Evolutionary conservation across 129 eudicot genomes (phyloP).

Genomic region (Flaveria trinervia): DNA sequence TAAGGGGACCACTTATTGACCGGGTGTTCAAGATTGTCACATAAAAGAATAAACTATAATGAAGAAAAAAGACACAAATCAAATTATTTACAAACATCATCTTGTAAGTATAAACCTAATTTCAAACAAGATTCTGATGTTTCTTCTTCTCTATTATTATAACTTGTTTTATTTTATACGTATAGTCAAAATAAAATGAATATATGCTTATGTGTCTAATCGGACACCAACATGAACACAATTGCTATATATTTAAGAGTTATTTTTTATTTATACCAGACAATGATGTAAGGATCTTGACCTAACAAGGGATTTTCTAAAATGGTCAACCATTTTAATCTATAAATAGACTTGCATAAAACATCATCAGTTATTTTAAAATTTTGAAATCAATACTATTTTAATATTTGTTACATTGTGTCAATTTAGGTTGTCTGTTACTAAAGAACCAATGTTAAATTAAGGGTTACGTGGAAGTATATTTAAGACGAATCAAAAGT

Average conservation of each 20-base stretch:
- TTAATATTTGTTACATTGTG: neutral
- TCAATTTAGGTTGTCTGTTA: neutral
- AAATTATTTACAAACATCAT: constrained; percentile 15
- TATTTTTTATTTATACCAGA: constrained; percentile 13
- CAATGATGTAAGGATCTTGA: constrained; percentile 34
- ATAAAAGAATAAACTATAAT: too few relatives aligned
- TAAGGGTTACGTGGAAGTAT: constrained; percentile 15
- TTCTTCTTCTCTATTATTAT: neutral
- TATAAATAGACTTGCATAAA: neutral
- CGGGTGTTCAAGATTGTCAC: too few relatives aligned
- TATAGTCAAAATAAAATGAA: constrained; percentile 7
- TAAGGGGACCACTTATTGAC: too few relatives aligned
- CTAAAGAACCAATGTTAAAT: constrained; percentile 10
- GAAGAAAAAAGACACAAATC: neutral
- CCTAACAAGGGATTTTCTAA: constrained; percentile 26
- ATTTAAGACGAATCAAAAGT: neutral
- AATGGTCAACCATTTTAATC: constrained; percentile 28
- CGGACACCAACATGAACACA: constrained; percentile 34
- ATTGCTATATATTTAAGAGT: constrained; percentile 3
- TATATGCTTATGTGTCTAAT: constrained; percentile 31
- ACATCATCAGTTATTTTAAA: constrained; percentile 14
- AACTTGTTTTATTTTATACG: neutral
- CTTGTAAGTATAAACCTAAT: constrained; percentile 20
- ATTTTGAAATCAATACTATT: neutral
- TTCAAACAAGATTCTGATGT: constrained; percentile 20